Conservation (phyloP, 805 yeast species). For the Metschnikowia peoriensis region DNA sequence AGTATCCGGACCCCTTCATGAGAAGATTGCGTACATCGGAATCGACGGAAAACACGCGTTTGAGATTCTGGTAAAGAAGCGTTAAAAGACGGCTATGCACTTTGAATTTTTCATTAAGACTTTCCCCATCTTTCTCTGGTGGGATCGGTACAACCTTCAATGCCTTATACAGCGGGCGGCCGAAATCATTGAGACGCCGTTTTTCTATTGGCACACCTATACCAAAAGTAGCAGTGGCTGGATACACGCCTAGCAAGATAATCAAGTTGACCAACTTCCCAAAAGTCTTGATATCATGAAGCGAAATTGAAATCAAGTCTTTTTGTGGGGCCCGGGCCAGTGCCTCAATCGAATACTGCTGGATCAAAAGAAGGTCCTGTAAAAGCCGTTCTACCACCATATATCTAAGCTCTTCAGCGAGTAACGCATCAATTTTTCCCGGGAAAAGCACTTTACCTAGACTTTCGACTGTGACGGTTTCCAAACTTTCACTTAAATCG, state of each 20-base stretch:
- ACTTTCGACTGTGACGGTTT: constrained; percentile 20
- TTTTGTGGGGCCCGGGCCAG: constrained; percentile 17
- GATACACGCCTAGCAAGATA: constrained; percentile 69
- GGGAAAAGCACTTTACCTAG: constrained; percentile 1
- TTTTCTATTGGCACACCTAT: constrained; percentile 65
- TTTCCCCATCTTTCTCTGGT: constrained; percentile 6
- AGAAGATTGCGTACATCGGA: constrained; percentile 55
- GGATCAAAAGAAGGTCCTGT: constrained; percentile 37
- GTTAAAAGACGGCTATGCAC: constrained; percentile 22
- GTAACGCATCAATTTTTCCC: neutral
- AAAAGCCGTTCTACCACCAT: constrained; percentile 37
- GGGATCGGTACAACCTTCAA: constrained; percentile 21
- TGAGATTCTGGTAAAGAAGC: constrained; percentile 32
- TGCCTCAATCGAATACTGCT: constrained; percentile 29
- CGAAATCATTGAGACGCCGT: constrained; percentile 53
- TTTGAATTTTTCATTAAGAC: neutral
- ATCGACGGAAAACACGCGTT: constrained; percentile 32
- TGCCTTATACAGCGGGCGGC: constrained; percentile 25
- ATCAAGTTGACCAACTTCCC: constrained; percentile 62
- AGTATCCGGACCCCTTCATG: constrained; percentile 63
- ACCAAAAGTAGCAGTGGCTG: constrained; percentile 50
- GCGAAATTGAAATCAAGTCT: constrained; percentile 59
- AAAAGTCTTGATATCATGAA: constrained; percentile 80
- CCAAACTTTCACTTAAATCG: constrained; percentile 24
- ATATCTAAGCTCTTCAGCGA: constrained; percentile 3